Percentiles rank a stretch among this genome's conserved stretches.
These are phyloP conservation scores for Delonix regia DNA, from an alignment of 306 rosid species.

Conservation along the genomic window DNA sequence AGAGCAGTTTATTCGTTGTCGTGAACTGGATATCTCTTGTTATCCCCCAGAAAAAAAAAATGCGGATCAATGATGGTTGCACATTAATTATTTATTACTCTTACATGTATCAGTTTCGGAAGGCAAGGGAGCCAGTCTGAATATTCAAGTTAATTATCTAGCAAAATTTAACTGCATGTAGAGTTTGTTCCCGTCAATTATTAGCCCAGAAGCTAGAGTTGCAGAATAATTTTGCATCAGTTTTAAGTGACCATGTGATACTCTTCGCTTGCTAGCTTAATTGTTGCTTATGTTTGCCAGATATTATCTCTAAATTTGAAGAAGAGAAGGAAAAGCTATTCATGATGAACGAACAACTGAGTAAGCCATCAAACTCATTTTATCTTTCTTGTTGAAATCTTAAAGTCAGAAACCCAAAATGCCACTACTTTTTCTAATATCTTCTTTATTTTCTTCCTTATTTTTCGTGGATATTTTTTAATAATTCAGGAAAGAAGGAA, in stretches of 20 bases:
- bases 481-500: slow-evolving; percentile 77
- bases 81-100: not conserved
- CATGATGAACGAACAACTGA: slow-evolving; percentile 79
- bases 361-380: slow-evolving; percentile 50
- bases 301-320: slow-evolving; percentile 81
- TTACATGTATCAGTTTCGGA: slow-evolving; percentile 2
- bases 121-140: not conserved
- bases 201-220: slow-evolving; percentile 4
- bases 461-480: slow-evolving; percentile 13
- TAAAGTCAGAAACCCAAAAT: not conserved
- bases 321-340: slow-evolving; percentile 90
- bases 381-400: not conserved
- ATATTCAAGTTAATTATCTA: not conserved
- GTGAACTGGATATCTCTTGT: not conserved
- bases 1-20: not conserved
- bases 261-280: slow-evolving; percentile 11
- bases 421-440: not conserved
- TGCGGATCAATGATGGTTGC: not conserved
- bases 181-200: not conserved
- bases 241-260: not conserved
- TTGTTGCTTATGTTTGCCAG: slow-evolving; percentile 44
- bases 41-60: not conserved
- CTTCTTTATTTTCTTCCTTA: not conserved
- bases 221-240: not conserved
- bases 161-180: not conserved